These are phyloP conservation scores for Postia placenta DNA, from an alignment of 768 basidiomycete genomes.

Conservation along the genomic window DNA sequence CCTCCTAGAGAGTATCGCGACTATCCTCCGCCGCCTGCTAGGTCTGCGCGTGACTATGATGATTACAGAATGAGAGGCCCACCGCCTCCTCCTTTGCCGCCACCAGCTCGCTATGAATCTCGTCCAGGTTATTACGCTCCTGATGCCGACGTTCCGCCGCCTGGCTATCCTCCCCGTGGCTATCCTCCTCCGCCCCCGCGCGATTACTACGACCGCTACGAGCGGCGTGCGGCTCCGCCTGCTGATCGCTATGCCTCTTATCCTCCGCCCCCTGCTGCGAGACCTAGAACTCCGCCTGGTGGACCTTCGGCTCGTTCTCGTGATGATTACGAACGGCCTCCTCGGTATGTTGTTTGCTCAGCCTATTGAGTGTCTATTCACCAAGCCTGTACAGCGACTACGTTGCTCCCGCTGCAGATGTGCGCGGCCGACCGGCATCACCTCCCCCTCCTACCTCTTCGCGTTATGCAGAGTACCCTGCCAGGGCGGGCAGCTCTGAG, in stretches of 20 bases:
- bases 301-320: conserved; percentile 45
- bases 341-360: conserved; percentile 38
- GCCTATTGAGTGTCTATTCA: background rate
- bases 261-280: conserved; percentile 42
- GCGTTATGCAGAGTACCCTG: conserved; percentile 35
- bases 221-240: conserved; percentile 43
- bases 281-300: conserved; percentile 49
- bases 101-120: conserved; percentile 44
- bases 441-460: conserved; percentile 27
- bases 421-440: conserved; percentile 46
- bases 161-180: conserved; percentile 45
- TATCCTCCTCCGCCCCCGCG: conserved; percentile 45
- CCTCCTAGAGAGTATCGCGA: conserved; percentile 67
- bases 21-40: conserved; percentile 44
- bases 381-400: conserved; percentile 42
- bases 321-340: conserved; percentile 57
- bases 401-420: conserved; percentile 42
- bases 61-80: conserved; percentile 58
- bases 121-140: conserved; percentile 39
- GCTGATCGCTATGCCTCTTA: conserved; percentile 35
- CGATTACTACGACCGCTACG: conserved; percentile 45
- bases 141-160: conserved; percentile 33
- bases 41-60: conserved; percentile 55
- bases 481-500: conserved; percentile 35
- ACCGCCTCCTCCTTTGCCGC: conserved; percentile 35